Evolutionary conservation across 2,329 filamentous ascomycete genomes (phyloP).

Genomic region (Geosmithia flava): DNA sequence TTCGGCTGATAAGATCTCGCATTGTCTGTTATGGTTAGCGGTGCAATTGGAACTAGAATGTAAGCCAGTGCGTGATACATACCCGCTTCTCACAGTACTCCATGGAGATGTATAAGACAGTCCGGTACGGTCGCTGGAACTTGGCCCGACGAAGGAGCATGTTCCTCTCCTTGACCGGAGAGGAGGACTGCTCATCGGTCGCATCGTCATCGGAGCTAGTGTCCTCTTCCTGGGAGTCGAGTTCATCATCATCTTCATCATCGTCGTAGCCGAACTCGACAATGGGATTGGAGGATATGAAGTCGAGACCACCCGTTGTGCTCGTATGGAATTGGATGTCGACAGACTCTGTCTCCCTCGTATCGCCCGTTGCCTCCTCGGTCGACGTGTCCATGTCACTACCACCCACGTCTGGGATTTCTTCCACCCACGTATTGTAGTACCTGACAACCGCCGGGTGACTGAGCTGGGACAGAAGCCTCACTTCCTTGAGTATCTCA

Average conservation of each 20-base stretch:
- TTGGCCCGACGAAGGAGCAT: conserved; percentile 17
- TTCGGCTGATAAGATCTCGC: conserved; percentile 71
- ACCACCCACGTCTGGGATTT: conserved; percentile 39
- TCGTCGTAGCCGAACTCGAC: conserved; percentile 63
- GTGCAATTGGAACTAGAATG: background rate
- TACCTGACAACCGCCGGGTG: conserved; percentile 82
- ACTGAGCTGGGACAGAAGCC: conserved; percentile 81
- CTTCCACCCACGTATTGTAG: conserved; percentile 90
- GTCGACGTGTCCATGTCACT: conserved; percentile 46
- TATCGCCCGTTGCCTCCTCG: conserved; percentile 28
- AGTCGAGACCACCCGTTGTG: conserved; percentile 67
- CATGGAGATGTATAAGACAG: conserved; percentile 94
- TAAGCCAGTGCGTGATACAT: conserved; percentile 12
- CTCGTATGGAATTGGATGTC: conserved; percentile 55
- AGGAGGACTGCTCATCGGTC: conserved; percentile 8
- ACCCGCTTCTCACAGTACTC: conserved; percentile 91
- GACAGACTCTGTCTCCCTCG: conserved; percentile 23
- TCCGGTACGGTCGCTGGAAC: conserved; percentile 44
- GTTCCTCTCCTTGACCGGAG: conserved; percentile 17
- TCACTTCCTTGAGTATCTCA: conserved; percentile 74
- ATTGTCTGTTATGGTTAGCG: conserved; percentile 43
- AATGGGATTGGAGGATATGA: conserved; percentile 77
- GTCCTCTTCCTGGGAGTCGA: conserved; percentile 32
- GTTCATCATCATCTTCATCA: conserved; percentile 32
- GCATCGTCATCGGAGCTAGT: conserved; percentile 4